Conservation (phyloP, 257 asterid species). For the Leptodermis oblonga region DNA sequence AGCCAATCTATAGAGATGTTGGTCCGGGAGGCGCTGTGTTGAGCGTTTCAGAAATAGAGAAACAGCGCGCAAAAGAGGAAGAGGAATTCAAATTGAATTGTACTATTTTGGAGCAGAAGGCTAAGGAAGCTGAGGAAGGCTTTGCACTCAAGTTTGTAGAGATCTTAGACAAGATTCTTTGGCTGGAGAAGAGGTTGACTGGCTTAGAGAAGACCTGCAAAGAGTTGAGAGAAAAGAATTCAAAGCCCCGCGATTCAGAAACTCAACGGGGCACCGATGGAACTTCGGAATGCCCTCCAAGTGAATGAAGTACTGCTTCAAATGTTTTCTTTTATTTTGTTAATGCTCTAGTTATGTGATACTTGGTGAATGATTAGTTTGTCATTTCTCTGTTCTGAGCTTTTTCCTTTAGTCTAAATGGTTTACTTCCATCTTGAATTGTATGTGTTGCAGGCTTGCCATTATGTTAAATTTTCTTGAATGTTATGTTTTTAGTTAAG, state of each 20-base stretch:
- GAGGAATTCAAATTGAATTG: constrained; percentile 54
- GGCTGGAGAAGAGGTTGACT: constrained; percentile 40
- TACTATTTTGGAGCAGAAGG: constrained; percentile 40
- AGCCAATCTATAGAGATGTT: constrained; percentile 59
- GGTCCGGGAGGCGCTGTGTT: constrained; percentile 78
- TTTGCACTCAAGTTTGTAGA: constrained; percentile 26
- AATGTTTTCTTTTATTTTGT: constrained; percentile 6
- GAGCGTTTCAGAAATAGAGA: constrained; percentile 61
- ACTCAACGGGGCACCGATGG: constrained; percentile 23
- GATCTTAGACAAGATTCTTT: constrained; percentile 34
- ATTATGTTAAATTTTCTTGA: neutral
- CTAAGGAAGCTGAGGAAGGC: constrained; percentile 44
- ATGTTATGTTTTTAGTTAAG: neutral
- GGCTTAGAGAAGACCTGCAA: constrained; percentile 37
- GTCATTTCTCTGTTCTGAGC: neutral
- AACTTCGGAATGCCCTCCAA: constrained; percentile 19
- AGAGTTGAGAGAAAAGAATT: constrained; percentile 26
- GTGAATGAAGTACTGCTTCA: constrained; percentile 22
- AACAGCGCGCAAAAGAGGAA: constrained; percentile 37
- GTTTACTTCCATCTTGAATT: neutral
- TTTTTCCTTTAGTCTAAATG: neutral
- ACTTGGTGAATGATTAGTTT: neutral
- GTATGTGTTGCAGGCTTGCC: neutral
- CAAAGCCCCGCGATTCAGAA: constrained; percentile 21
- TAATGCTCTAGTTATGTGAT: neutral